phyloP scores from a whole-genome alignment of 441 rosid species.

The Eutrema salsugineum region DNA sequence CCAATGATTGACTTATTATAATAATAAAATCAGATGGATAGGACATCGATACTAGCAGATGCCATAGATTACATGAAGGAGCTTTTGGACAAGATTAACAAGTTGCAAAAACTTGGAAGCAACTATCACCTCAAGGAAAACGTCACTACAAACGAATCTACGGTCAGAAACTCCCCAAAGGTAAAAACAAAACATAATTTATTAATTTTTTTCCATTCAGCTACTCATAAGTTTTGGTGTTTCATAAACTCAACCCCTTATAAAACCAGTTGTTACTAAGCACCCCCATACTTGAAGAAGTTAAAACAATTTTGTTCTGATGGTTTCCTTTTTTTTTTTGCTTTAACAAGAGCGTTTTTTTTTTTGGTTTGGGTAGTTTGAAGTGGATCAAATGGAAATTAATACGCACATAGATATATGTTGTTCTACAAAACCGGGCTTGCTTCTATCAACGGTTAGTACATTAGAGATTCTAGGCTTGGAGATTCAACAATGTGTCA shows the following conservation, averaged over 20 bases:
- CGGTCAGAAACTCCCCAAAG: constrained; percentile 82
- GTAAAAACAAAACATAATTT: constrained; percentile 27
- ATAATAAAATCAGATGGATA: constrained; percentile 70
- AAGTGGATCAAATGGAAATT: constrained; percentile 63
- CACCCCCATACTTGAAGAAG: neutral
- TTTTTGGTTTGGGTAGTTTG: constrained; percentile 44
- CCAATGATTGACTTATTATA: neutral
- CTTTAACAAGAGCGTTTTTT: neutral
- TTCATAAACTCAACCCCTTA: neutral
- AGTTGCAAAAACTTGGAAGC: constrained; percentile 46
- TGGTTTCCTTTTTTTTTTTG: neutral
- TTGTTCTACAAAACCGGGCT: constrained; percentile 75
- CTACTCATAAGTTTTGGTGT: neutral
- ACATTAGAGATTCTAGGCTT: constrained; percentile 80
- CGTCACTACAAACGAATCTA: constrained; percentile 47
- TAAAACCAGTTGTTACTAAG: neutral
- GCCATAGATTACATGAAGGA: constrained; percentile 94
- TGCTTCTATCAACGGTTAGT: constrained; percentile 70
- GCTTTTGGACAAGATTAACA: constrained; percentile 72
- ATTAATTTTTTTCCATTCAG: neutral
- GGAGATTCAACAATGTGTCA: constrained; percentile 91
- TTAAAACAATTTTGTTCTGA: neutral
- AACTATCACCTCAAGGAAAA: constrained; percentile 38
- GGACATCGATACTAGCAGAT: constrained; percentile 92
- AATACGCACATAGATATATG: constrained; percentile 43